phyloP scores from a whole-genome alignment of 1,284 basidiomycete species.

The Ustilago cynodontis region DNA sequence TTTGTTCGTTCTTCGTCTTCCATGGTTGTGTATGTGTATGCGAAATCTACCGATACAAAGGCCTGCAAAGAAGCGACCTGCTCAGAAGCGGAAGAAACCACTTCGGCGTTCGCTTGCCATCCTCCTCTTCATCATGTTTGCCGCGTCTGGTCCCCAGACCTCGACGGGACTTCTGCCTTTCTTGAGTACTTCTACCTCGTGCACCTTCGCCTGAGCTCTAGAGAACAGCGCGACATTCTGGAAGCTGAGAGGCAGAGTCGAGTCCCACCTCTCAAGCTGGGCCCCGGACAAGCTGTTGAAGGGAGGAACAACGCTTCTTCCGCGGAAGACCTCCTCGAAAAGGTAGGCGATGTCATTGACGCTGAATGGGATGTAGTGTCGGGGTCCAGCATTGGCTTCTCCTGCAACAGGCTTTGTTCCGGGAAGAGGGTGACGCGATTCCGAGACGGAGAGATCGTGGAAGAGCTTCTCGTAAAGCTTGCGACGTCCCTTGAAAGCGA shows the following conservation, averaged over 20 bases:
- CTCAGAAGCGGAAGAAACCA: conserved; percentile 49
- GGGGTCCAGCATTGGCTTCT: conserved; percentile 21
- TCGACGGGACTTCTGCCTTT: conserved; percentile 55
- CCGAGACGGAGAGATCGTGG: conserved; percentile 43
- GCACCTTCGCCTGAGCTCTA: conserved; percentile 58
- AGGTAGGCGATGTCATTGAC: conserved; percentile 65
- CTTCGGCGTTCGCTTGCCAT: conserved; percentile 60
- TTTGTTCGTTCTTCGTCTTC: not conserved
- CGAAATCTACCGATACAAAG: not conserved
- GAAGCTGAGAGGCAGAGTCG: conserved; percentile 61
- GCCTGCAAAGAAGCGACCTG: not conserved
- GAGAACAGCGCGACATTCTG: conserved; percentile 65
- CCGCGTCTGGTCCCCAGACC: conserved; percentile 64
- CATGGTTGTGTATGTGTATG: not conserved
- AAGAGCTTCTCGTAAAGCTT: conserved; percentile 64
- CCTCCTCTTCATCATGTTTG: conserved; percentile 54
- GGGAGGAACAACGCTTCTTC: conserved; percentile 63
- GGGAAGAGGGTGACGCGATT: conserved; percentile 36
- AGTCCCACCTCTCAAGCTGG: conserved; percentile 65
- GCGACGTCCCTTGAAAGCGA: conserved; percentile 61
- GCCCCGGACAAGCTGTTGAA: conserved; percentile 53
- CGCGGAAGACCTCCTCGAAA: conserved; percentile 66
- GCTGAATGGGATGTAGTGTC: conserved; percentile 59
- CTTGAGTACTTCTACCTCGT: conserved; percentile 60
- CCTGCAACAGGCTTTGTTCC: conserved; percentile 6